A percentile compares a stretch with the other conserved stretches of the same genome.
Evolutionary conservation across 768 basidiomycete genomes (phyloP).

Genomic region (Rossbeevera mucosa): DNA sequence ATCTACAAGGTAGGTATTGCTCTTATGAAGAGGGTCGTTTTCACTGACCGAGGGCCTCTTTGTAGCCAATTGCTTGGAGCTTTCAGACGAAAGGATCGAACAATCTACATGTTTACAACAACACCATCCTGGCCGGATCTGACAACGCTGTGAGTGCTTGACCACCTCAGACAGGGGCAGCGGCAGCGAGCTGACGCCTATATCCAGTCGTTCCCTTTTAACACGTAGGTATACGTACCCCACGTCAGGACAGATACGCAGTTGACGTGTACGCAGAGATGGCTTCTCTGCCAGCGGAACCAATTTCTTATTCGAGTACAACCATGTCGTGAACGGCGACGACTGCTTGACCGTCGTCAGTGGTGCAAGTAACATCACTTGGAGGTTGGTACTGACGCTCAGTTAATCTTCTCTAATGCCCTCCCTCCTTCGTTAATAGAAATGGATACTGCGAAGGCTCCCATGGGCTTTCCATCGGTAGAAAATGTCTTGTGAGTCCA

Average conservation of each 20-base stretch:
- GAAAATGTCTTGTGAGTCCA: constrained; percentile 49
- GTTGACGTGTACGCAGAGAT: neutral
- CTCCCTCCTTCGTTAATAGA: constrained; percentile 21
- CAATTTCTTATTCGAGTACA: constrained; percentile 18
- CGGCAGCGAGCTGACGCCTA: neutral
- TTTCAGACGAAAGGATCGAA: constrained; percentile 48
- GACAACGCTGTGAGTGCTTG: constrained; percentile 27
- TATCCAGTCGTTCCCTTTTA: constrained; percentile 1
- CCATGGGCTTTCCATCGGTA: constrained; percentile 58
- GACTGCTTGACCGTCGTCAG: constrained; percentile 58
- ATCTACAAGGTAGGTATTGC: constrained; percentile 41
- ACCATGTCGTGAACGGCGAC: constrained; percentile 55
- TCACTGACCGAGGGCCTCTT: neutral
- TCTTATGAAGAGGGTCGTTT: neutral
- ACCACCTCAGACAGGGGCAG: neutral
- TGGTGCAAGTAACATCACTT: constrained; percentile 52
- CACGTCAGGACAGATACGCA: neutral
- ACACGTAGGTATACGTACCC: neutral
- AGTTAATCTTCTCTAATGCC: neutral
- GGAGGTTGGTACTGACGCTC: constrained; percentile 31
- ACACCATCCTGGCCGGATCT: constrained; percentile 51
- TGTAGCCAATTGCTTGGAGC: constrained; percentile 55
- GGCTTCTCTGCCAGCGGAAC: neutral
- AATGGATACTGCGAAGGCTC: constrained; percentile 53
- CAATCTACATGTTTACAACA: constrained; percentile 51